Conservation (phyloP, 805 yeast species). For the Cyberlindnera nakhonratchasimensis region DNA sequence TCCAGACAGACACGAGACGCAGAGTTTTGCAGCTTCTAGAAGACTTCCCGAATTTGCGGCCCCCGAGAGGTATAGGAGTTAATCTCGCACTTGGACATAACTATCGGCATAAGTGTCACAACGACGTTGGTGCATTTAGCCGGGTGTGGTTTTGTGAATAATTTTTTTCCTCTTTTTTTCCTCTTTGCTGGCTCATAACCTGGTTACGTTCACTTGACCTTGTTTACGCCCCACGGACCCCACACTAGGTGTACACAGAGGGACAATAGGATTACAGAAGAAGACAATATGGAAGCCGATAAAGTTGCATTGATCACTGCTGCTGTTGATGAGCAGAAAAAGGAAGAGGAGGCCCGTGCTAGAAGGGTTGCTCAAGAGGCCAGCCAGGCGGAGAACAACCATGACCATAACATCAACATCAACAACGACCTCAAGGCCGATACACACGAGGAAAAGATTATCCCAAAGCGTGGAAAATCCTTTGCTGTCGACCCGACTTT, state of each 20-base stretch:
- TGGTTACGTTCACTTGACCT: conserved; percentile 11
- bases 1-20: no score
- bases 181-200: conserved; percentile 16
- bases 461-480: conserved; percentile 23
- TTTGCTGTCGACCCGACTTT: conserved; percentile 26
- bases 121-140: no score
- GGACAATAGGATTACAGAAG: neutral
- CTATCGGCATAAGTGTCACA: no score
- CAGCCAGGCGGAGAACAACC: conserved; percentile 34
- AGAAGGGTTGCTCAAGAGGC: conserved; percentile 43
- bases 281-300: conserved; percentile 12
- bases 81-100: no score
- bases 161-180: neutral
- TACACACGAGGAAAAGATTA: conserved; percentile 57
- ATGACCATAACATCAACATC: no score
- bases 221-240: neutral
- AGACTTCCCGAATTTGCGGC: no score
- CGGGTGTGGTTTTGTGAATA: neutral
- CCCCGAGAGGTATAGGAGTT: no score
- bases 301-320: conserved; percentile 26
- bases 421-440: no score
- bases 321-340: conserved; percentile 35
- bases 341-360: conserved; percentile 30
- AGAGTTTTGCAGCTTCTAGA: no score
- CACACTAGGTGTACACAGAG: neutral